Percentiles rank a stretch among this genome's conserved stretches.
Evolutionary conservation across 2,329 filamentous ascomycete genomes (phyloP).

Genomic region (Alternaria burnsii): DNA sequence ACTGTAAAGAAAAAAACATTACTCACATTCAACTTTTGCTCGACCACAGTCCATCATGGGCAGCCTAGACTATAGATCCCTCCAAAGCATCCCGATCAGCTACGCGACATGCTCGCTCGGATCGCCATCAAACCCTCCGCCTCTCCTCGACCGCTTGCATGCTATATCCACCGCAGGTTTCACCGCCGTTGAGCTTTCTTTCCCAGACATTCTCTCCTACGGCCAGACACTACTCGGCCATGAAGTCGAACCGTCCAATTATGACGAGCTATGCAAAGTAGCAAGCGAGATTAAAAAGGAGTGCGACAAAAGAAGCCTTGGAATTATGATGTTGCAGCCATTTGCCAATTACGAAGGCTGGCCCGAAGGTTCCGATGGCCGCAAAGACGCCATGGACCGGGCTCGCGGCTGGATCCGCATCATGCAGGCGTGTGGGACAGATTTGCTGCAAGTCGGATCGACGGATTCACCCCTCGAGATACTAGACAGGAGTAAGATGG

Average conservation of each 20-base stretch:
- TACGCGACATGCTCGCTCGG: slow-evolving; percentile 67
- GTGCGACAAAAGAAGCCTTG: slow-evolving; percentile 63
- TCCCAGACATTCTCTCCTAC: slow-evolving; percentile 74
- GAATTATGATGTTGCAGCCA: slow-evolving; percentile 76
- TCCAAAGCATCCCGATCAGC: slow-evolving; percentile 58
- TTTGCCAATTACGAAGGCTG: slow-evolving; percentile 83
- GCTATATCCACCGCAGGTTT: slow-evolving; percentile 73
- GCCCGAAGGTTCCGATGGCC: slow-evolving; percentile 64
- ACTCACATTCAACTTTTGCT: background rate
- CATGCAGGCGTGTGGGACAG: slow-evolving; percentile 74
- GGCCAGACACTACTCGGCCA: slow-evolving; percentile 62
- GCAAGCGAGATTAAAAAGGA: slow-evolving; percentile 64
- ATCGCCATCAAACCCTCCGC: slow-evolving; percentile 51
- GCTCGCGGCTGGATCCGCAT: slow-evolving; percentile 74
- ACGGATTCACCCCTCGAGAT: slow-evolving; percentile 67
- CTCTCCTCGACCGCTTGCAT: slow-evolving; percentile 67
- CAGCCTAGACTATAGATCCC: slow-evolving; percentile 43
- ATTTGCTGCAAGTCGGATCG: slow-evolving; percentile 72
- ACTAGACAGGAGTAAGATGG: slow-evolving; percentile 64
- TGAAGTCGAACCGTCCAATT: slow-evolving; percentile 66
- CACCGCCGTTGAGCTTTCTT: slow-evolving; percentile 74
- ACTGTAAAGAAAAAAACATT: background rate
- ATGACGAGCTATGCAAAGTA: slow-evolving; percentile 64
- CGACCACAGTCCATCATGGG: slow-evolving; percentile 37
- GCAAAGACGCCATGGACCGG: slow-evolving; percentile 69